Base-by-base conservation (phyloP, 1,284 basidiomycete genomes). In the Athelia sp. region DNA sequence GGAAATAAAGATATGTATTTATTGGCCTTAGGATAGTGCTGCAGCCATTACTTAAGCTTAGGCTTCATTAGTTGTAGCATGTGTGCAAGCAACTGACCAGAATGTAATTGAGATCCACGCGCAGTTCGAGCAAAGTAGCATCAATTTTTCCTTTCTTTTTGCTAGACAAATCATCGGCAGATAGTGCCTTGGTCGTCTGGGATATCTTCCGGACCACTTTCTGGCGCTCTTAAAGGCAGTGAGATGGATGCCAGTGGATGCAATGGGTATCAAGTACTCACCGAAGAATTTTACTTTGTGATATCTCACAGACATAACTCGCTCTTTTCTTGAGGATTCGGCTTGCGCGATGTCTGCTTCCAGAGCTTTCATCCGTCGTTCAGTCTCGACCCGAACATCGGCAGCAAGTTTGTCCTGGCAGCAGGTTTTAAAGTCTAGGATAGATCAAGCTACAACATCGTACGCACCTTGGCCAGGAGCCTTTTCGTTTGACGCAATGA, bases 231-330 rank as follows among this genome's bases (percentile, higher is more conserved):
- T 49, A 2, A 15, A 15, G 19, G 48, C 6, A 6, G n/a, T 24
- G 19, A 21, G 13, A 11, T 10, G 35, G 18, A 31, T 44, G 9
- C 36, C 36, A 40, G n/a, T 8, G 15, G 19, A n/a, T n/a, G 6
- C 6, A 40, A n/a, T 40, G 15, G 15, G 6, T 40, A 17, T 40
- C 19, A 40, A n/a, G 23, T 11, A 70, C 82, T 54, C 55, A 90
- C 90, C 91, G 56, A 94, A 94, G 69, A 94, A 94, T 66, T 92
- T 94, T 60, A 92, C 72, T 67, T 82, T 90, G 59, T 93, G 92
- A 65, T 95, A 95, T 55, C 78, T 79, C 40, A 76, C 67, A 0
- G 90, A 87, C 57, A 90, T 72, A 44, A 79, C 70, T 45, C 84
- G 79, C 65, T 93, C 92, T 59, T 87, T 87, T 13, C 72, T 71